Percentiles rank a stretch among this genome's conserved stretches.
These are phyloP conservation scores for Macrotyloma uniflorum DNA, from an alignment of 306 rosid species.

Conservation along the genomic window DNA sequence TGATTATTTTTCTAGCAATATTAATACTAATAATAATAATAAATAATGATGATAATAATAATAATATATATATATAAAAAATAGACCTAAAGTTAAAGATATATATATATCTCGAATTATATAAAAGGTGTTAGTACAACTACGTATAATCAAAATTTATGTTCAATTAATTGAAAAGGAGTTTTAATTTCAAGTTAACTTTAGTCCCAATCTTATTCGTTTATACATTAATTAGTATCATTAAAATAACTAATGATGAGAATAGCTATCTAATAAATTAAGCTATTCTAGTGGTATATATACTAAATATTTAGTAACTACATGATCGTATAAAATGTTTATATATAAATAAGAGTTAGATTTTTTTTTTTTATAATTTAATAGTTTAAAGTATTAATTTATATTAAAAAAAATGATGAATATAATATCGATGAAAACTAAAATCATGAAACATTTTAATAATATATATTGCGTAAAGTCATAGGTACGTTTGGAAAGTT, in stretches of 20 bases:
- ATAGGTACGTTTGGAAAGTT: not conserved
- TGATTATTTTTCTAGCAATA: not conserved
- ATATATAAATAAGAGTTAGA: not conserved
- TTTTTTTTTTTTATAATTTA: too few species aligned
- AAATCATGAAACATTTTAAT: not conserved
- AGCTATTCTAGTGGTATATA: too few species aligned
- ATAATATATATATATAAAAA: too few species aligned
- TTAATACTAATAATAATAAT: too few species aligned
- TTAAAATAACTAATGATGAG: not conserved
- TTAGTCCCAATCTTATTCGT: not conserved
- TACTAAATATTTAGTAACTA: not conserved
- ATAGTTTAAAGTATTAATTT: too few species aligned
- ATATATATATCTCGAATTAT: too few species aligned
- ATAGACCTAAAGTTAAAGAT: too few species aligned
- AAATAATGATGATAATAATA: too few species aligned
- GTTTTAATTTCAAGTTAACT: not conserved
- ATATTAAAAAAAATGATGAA: too few species aligned
- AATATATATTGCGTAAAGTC: not conserved
- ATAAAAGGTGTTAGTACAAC: not conserved
- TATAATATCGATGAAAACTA: not conserved
- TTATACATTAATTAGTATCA: not conserved
- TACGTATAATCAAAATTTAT: not conserved
- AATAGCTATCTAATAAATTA: not conserved
- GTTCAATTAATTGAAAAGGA: not conserved
- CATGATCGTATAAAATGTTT: not conserved